Percentiles rank a stretch among this genome's conserved stretches.
These are phyloP conservation scores for Cutaneotrichosporon daszewskae DNA, from an alignment of 1,284 basidiomycete genomes.

Conservation along the genomic window DNA sequence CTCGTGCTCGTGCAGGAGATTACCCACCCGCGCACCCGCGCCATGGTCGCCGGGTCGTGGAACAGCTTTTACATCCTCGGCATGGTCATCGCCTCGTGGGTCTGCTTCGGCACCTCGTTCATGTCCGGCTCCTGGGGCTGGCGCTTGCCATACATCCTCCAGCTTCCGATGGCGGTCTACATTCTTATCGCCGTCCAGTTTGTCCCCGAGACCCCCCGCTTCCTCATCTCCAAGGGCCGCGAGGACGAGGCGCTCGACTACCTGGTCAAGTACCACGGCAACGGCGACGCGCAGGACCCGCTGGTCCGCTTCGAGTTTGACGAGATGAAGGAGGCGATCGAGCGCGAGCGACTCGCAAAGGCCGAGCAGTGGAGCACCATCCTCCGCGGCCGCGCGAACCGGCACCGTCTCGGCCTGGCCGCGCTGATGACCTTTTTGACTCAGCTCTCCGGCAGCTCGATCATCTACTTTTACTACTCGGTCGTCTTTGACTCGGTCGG, in stretches of 20 bases:
- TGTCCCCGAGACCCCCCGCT: conserved; percentile 47
- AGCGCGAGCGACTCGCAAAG: conserved; percentile 55
- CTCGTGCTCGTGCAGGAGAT: conserved; percentile 48
- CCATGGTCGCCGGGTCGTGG: conserved; percentile 40
- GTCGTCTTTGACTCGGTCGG: conserved; percentile 44
- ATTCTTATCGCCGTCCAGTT: conserved; percentile 47
- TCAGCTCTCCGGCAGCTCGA: conserved; percentile 30
- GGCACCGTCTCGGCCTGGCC: conserved; percentile 41
- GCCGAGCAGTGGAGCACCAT: conserved; percentile 43
- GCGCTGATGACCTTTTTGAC: conserved; percentile 44
- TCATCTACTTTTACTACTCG: conserved; percentile 49
- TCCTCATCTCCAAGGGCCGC: conserved; percentile 37
- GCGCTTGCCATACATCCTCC: conserved; percentile 46
- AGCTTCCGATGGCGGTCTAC: conserved; percentile 43
- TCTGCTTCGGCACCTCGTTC: conserved; percentile 24
- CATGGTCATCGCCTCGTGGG: conserved; percentile 19
- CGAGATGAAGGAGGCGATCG: conserved; percentile 71
- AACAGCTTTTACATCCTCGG: conserved; percentile 41
- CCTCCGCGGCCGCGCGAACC: conserved; percentile 31
- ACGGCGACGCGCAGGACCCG: conserved; percentile 58
- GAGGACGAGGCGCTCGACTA: conserved; percentile 68
- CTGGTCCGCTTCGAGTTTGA: conserved; percentile 71
- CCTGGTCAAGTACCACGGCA: conserved; percentile 71
- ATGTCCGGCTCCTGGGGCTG: conserved; percentile 33
- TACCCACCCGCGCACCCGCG: conserved; percentile 42